phyloP scores from a whole-genome alignment of 2,329 filamentous ascomycete species.

The Penicillium corylophilum region DNA sequence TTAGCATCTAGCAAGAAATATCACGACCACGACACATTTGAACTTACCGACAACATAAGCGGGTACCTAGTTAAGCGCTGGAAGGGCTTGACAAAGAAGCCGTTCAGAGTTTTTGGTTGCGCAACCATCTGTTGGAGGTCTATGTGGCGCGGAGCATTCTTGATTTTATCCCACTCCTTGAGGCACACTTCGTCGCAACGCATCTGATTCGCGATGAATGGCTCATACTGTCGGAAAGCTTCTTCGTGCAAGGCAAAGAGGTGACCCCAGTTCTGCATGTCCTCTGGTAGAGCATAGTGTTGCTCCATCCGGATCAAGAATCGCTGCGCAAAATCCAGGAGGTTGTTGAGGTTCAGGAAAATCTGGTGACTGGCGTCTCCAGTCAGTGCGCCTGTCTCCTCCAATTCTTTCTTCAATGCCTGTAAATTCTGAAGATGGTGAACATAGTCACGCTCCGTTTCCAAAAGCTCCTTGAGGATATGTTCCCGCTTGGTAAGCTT shows the following conservation, averaged over 20 bases:
- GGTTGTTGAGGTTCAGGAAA: slow-evolving; percentile 91
- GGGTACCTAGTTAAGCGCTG: slow-evolving; percentile 95
- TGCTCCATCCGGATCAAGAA: slow-evolving; percentile 96
- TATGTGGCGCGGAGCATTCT: slow-evolving; percentile 64
- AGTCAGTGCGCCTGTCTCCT: slow-evolving; percentile 81
- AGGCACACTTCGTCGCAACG: slow-evolving; percentile 84
- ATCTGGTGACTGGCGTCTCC: slow-evolving; percentile 92
- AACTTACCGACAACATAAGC: slow-evolving; percentile 72
- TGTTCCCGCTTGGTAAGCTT: slow-evolving; percentile 76
- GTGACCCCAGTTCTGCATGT: slow-evolving; percentile 89
- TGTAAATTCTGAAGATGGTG: slow-evolving; percentile 94
- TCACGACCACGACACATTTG: slow-evolving; percentile 1
- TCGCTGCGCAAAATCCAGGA: slow-evolving; percentile 91
- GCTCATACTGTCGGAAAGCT: slow-evolving; percentile 88
- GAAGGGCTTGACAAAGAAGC: slow-evolving; percentile 94
- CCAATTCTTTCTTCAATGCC: slow-evolving; percentile 83
- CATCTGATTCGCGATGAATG: slow-evolving; percentile 94
- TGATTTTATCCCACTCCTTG: slow-evolving; percentile 83
- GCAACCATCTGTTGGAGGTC: slow-evolving; percentile 72
- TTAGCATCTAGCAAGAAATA: not conserved
- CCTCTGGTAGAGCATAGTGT: slow-evolving; percentile 77
- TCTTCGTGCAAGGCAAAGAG: slow-evolving; percentile 83
- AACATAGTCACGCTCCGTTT: slow-evolving; percentile 95
- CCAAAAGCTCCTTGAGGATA: slow-evolving; percentile 86
- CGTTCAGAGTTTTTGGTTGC: slow-evolving; percentile 82